Conservation (phyloP, 2,329 filamentous ascomycete genomes). For the Xylariaceae sp. region DNA sequence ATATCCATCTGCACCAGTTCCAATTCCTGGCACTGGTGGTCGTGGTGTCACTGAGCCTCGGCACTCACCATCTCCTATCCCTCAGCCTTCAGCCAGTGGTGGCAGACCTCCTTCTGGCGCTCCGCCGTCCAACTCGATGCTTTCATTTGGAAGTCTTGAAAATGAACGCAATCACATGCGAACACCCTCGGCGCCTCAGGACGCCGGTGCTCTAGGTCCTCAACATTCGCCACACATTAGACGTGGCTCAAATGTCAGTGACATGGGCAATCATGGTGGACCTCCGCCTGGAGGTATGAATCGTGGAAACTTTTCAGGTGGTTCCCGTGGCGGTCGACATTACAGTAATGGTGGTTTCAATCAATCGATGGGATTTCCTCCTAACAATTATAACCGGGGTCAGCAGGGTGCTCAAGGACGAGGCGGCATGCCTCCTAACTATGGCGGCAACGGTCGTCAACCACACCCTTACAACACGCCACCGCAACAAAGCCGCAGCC, state of each 20-base stretch:
- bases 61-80: constrained; percentile 87
- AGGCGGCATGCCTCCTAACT: constrained; percentile 41
- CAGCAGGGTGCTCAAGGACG: constrained; percentile 43
- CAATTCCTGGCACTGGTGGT: constrained; percentile 57
- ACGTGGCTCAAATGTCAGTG: constrained; percentile 76
- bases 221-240: constrained; percentile 70
- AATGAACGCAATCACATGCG: constrained; percentile 66
- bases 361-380: constrained; percentile 42
- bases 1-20: constrained; percentile 50
- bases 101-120: constrained; percentile 76
- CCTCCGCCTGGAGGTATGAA: constrained; percentile 44
- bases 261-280: constrained; percentile 59
- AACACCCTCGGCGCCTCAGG: constrained; percentile 58
- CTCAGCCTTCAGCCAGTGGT: constrained; percentile 76
- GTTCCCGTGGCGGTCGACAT: constrained; percentile 45
- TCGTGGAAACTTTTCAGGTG: constrained; percentile 49
- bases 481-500: constrained; percentile 37
- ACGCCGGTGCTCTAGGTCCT: constrained; percentile 53
- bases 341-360: constrained; percentile 46
- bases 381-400: constrained; percentile 36
- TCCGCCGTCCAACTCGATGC: constrained; percentile 55
- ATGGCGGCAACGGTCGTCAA: constrained; percentile 39
- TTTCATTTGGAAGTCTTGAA: constrained; percentile 78
- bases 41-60: constrained; percentile 77
- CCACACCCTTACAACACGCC: constrained; percentile 38